Evolutionary conservation across 129 eudicot genomes (phyloP).

Genomic region (Centella asiatica): DNA sequence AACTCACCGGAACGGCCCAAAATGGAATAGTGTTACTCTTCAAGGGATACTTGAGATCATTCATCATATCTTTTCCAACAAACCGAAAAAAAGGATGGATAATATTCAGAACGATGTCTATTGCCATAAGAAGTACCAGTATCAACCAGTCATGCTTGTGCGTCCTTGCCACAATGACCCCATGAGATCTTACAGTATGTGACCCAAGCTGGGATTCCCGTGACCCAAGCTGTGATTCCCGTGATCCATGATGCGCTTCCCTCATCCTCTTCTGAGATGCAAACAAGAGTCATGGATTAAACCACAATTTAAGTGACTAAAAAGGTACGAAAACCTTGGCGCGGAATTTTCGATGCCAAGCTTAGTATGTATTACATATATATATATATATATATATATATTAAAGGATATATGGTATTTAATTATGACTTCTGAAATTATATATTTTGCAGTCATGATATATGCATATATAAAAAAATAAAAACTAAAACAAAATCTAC

Average conservation of each 20-base stretch:
- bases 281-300: no score
- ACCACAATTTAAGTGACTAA: no score
- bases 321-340: no score
- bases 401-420: no score
- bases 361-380: no score
- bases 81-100: conserved; percentile 67
- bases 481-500: no score
- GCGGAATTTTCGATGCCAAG: no score
- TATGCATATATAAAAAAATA: no score
- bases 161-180: conserved; percentile 49
- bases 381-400: no score
- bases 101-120: conserved; percentile 28
- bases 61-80: conserved; percentile 94
- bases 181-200: conserved; percentile 66
- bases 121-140: conserved; percentile 36
- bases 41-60: conserved; percentile 64
- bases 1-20: conserved; percentile 70
- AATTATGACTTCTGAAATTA: no score
- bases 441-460: no score
- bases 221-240: no score
- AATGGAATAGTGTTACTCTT: conserved; percentile 60
- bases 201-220: conserved; percentile 27
- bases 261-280: conserved; percentile 45
- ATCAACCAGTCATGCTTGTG: conserved; percentile 81
- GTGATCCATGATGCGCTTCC: conserved; percentile 30